Conservation (phyloP, 768 basidiomycete genomes). For the Pulveroboletus sp. region DNA sequence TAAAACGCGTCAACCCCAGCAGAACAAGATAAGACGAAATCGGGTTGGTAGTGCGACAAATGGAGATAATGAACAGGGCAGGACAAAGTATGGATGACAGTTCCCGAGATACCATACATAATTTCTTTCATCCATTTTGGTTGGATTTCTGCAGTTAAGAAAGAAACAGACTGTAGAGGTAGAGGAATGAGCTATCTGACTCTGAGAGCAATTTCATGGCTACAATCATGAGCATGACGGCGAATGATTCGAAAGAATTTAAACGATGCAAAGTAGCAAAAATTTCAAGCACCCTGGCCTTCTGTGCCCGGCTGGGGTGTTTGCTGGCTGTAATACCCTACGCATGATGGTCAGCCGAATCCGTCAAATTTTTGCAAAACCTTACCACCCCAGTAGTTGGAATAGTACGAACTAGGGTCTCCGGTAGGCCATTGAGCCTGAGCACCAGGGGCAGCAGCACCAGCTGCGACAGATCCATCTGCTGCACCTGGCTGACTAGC, state of each 20-base stretch:
- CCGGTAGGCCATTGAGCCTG: conserved; percentile 76
- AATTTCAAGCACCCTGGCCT: conserved; percentile 39
- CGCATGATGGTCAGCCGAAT: conserved; percentile 13
- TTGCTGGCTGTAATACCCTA: conserved; percentile 83
- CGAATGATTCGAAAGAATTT: conserved; percentile 22
- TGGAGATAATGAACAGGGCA: conserved; percentile 20
- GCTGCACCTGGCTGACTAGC: conserved; percentile 54
- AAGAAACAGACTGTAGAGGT: conserved; percentile 17
- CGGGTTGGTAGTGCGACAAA: conserved; percentile 15
- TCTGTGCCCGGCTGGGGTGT: conserved; percentile 54
- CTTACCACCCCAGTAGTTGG: conserved; percentile 82
- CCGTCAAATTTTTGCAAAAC: background rate
- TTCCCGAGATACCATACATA: conserved; percentile 32
- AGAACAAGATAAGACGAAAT: conserved; percentile 25
- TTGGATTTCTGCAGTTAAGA: conserved; percentile 28
- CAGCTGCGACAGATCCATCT: conserved; percentile 45
- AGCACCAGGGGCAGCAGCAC: conserved; percentile 49
- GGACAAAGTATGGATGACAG: conserved; percentile 29
- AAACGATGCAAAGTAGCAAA: conserved; percentile 22
- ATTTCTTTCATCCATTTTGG: conserved; percentile 30
- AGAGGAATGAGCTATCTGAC: conserved; percentile 17
- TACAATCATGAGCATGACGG: conserved; percentile 31
- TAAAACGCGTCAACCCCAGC: conserved; percentile 23
- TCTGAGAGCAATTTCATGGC: conserved; percentile 24
- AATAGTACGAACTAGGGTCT: conserved; percentile 72